Evolutionary conservation across 106 monocot species (phyloP), one percentile per base, ranked within the genome.

Genomic region (Agapanthus africanus): DNA sequence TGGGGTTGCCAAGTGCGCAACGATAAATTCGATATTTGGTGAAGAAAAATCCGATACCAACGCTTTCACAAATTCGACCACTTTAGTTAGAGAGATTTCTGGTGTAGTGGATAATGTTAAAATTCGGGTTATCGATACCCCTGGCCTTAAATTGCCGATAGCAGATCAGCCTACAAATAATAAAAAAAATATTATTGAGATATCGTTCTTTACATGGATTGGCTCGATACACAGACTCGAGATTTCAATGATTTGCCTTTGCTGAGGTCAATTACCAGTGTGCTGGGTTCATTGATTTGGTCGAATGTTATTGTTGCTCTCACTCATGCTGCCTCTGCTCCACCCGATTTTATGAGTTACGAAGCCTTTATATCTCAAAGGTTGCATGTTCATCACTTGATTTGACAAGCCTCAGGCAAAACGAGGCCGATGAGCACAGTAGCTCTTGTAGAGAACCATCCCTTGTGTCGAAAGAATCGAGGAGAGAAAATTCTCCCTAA

Each of bases 1-100:
- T 64, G 90, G 90, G 40, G 94, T 94, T n/a, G 94, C 90, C 66
- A 94, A 91, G 64, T 85, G 87, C 59, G 85, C 87, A 2, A 83
- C 84, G 2, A 79, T 91, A 23, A 94, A 94, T 75, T 91, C 90
- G 15, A 91, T 94, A n/a, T 94, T 94, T 64, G 87, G 83, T 10
- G 82, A 82, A 63, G 80, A 85, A 46, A 85, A 83, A 52, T 72
- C 83, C 15, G 13, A 46, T 44, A 91, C 85, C 2, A 61, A 75
- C 78, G 80, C 94, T 21, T 94, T 94, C 40, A 46, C 65, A 37
- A 67, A 71, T 15, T 70, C 84, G 14, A 94, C 94, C 46, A 61
- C 50, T 37, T 79, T 77, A 16, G 87, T 94, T 25, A 82, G 42
- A 37, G 85, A 81, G 77, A 79, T 94, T 70, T 66, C 60, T 62